Conservation (phyloP, 768 basidiomycete genomes). For the Macrolepiota albuminosa region DNA sequence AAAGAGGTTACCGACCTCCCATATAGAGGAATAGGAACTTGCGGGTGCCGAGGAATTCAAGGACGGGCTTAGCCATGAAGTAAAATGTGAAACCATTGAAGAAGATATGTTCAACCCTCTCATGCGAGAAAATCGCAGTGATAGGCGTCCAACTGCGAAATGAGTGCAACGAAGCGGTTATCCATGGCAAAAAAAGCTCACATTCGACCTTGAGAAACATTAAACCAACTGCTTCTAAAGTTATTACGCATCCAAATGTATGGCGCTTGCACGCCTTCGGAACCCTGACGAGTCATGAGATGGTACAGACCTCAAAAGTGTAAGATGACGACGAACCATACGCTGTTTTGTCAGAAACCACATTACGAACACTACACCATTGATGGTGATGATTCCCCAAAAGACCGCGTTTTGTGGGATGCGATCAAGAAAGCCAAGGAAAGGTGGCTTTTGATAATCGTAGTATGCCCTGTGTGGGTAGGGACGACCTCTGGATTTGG, state of each 20-base stretch:
- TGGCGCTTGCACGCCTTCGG: conserved; percentile 34
- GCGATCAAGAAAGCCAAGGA: conserved; percentile 40
- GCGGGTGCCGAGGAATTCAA: conserved; percentile 58
- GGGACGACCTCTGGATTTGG: conserved; percentile 7
- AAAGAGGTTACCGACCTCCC: conserved; percentile 41
- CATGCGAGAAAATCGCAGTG: conserved; percentile 70
- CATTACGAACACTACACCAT: conserved; percentile 54
- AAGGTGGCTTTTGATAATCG: conserved; percentile 6
- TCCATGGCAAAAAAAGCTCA: conserved; percentile 26
- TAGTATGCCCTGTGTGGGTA: conserved; percentile 13
- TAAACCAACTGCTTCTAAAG: conserved; percentile 58
- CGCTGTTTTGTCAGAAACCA: conserved; percentile 47
- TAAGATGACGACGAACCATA: conserved; percentile 23
- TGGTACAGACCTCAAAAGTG: neutral
- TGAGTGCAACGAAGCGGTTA: neutral
- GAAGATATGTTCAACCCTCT: conserved; percentile 54
- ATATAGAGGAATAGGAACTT: conserved; percentile 73
- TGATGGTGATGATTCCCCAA: conserved; percentile 60
- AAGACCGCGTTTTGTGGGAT: conserved; percentile 53
- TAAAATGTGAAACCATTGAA: conserved; percentile 76
- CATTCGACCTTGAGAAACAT: conserved; percentile 62
- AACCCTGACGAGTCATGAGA: conserved; percentile 23
- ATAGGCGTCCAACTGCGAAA: conserved; percentile 65
- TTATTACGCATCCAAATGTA: conserved; percentile 52
- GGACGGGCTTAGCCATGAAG: conserved; percentile 67